Evolutionary conservation across 805 yeast species (phyloP).

Genomic region (Kluyveromyces lactis): DNA sequence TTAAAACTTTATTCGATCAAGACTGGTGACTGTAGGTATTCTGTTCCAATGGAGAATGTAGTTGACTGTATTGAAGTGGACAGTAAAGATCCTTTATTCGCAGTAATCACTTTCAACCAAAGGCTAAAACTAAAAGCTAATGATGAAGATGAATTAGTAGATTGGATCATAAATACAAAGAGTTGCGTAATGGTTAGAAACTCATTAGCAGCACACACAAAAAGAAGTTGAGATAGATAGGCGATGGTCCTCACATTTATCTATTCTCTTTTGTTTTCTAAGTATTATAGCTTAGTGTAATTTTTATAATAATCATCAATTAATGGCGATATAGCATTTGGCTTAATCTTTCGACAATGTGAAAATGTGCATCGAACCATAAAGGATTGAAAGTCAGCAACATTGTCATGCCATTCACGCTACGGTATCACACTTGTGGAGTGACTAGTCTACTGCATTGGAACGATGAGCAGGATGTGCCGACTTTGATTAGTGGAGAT

Average conservation of each 20-base stretch:
- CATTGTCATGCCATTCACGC: neutral
- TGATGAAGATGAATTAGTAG: constrained; percentile 16
- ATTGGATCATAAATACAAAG: constrained; percentile 19
- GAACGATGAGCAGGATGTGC: constrained; percentile 3
- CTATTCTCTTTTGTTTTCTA: no score
- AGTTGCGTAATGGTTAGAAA: constrained; percentile 15
- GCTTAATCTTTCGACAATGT: no score
- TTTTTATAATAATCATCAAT: no score
- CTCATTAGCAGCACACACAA: neutral
- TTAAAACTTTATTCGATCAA: constrained; percentile 13
- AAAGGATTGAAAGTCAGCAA: no score
- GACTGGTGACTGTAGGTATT: constrained; percentile 10
- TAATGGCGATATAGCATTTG: no score
- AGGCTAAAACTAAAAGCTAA: constrained; percentile 14
- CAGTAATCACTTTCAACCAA: constrained; percentile 14
- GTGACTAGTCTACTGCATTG: constrained; percentile 11
- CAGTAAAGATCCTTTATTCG: constrained; percentile 12
- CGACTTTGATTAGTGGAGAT: constrained; percentile 22
- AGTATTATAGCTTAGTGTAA: no score
- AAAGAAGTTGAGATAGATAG: neutral
- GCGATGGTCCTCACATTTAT: neutral
- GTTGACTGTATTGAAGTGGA: constrained; percentile 18
- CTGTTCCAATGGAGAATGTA: constrained; percentile 10
- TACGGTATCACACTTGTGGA: constrained; percentile 15
- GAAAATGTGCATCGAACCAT: no score